These are phyloP conservation scores for Penicillium maclennaniae DNA, from an alignment of 495 filamentous ascomycete genomes.

Conservation along the genomic window DNA sequence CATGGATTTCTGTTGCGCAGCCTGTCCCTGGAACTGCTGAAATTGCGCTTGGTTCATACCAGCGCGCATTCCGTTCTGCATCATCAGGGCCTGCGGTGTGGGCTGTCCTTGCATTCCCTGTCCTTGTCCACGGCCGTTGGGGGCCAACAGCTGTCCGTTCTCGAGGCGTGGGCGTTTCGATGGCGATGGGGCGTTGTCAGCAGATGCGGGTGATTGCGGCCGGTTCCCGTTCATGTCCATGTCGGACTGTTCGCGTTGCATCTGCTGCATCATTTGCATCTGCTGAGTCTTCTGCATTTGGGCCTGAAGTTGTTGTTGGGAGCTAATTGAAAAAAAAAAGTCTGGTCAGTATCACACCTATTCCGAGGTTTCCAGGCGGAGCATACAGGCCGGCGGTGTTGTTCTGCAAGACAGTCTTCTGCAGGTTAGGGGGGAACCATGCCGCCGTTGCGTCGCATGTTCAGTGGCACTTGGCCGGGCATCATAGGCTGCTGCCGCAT, in stretches of 20 bases:
- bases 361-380: slow-evolving; percentile 5
- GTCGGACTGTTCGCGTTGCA: slow-evolving; percentile 81
- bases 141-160: slow-evolving; percentile 73
- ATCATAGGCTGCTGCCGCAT: slow-evolving; percentile 69
- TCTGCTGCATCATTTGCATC: slow-evolving; percentile 63
- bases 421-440: slow-evolving; percentile 53
- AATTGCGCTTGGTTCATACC: slow-evolving; percentile 74
- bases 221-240: slow-evolving; percentile 83
- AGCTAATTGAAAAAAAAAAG: slow-evolving; percentile 21
- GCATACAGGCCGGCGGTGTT: slow-evolving; percentile 48
- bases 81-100: slow-evolving; percentile 60
- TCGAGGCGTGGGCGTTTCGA: slow-evolving; percentile 90
- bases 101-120: slow-evolving; percentile 70
- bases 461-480: slow-evolving; percentile 60
- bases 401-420: slow-evolving; percentile 74
- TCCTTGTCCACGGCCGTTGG: slow-evolving; percentile 69
- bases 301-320: slow-evolving; percentile 49
- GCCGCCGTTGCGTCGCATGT: slow-evolving; percentile 42
- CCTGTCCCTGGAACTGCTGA: slow-evolving; percentile 62
- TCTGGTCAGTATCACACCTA: slow-evolving; percentile 15
- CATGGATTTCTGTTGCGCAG: slow-evolving; percentile 73
- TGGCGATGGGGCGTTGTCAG: slow-evolving; percentile 87
- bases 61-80: slow-evolving; percentile 66
- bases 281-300: slow-evolving; percentile 67
- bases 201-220: slow-evolving; percentile 74